Base-by-base conservation (phyloP, 1,284 basidiomycete genomes). In the Leccinum griseonigrum region DNA sequence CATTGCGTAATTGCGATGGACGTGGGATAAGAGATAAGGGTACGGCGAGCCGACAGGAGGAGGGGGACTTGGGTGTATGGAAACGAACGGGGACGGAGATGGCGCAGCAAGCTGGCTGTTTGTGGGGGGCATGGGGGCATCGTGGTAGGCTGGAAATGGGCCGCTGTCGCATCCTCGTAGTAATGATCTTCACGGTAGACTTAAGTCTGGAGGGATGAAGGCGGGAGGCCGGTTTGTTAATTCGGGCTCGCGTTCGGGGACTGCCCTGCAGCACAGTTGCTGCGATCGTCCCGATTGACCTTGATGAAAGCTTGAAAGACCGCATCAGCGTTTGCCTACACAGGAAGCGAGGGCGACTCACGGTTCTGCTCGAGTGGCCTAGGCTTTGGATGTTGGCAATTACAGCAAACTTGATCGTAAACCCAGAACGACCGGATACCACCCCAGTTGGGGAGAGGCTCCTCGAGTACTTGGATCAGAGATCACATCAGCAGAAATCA, bases 111-210 rank as follows among this genome's bases (percentile, higher is more conserved):
- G 88, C 63, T 88, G 85, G 60, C 83, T 87, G 61, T 88, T 89
- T 0, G 89, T 91, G 0, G 89, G 88, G 0, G 90, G 89, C 52
- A 91, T 82, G 9, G 89, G 90, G 0, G 88, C 89, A 60, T 84
- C 83, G 0, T 88, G 88, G 0, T 88, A 0, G 81, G 71, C 58
- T 86, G 85, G 48, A 87, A 75, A 70, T 86, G 87, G n/a, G 81
- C 77, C 0, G 82, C 79, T 0, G 83, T 77, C 2, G 84, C 77
- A 66, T 88, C 85, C 46, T 87, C 85, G 52, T 76, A 73, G 58
- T 77, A 67, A 1, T 74, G 73, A 68, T 68, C 74, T 67, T 63
- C 70, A 1, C 53, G 62, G 16, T 58, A 58, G 4, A 73, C 46
- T n/a, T 74, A 71, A 0, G 71, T 70, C 61, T 75, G 71, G 16